A percentile compares a stretch with the other conserved stretches of the same genome.
phyloP scores from a whole-genome alignment of 805 yeast species.

The Candida maris region DNA sequence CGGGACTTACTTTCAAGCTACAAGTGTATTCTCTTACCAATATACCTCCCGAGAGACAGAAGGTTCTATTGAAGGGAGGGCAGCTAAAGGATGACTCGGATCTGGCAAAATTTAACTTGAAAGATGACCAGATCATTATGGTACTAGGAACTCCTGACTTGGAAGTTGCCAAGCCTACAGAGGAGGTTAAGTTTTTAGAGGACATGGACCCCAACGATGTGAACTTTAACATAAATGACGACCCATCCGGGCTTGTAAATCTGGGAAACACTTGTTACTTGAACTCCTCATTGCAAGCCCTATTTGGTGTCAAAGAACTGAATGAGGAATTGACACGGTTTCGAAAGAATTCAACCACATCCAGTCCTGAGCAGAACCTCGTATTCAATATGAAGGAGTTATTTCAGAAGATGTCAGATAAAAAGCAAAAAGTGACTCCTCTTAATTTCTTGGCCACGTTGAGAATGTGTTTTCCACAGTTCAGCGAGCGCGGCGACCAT shows the following conservation, averaged over 20 bases:
- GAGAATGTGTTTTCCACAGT: constrained; percentile 78
- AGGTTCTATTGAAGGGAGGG: constrained; percentile 85
- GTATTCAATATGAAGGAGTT: constrained; percentile 36
- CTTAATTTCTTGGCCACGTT: constrained; percentile 58
- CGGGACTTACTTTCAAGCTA: constrained; percentile 61
- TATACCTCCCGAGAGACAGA: constrained; percentile 87
- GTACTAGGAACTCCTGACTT: constrained; percentile 83
- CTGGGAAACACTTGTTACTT: constrained; percentile 78
- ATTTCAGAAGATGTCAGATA: constrained; percentile 41
- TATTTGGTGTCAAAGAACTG: constrained; percentile 44
- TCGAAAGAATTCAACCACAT: constrained; percentile 14
- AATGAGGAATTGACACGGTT: constrained; percentile 28
- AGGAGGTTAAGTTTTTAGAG: constrained; percentile 59
- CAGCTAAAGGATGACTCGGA: constrained; percentile 68
- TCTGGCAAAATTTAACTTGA: constrained; percentile 50
- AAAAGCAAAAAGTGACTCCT: constrained; percentile 57
- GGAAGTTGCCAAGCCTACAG: constrained; percentile 37
- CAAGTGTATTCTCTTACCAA: constrained; percentile 70
- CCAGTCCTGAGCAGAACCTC: constrained; percentile 26
- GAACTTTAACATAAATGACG: constrained; percentile 24
- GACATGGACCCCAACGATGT: constrained; percentile 42
- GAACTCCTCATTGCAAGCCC: constrained; percentile 64
- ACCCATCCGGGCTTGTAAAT: constrained; percentile 66
- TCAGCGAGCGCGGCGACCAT: constrained; percentile 67
- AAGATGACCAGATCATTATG: constrained; percentile 70